These are phyloP conservation scores for Backusella westeae DNA, from an alignment of 192 early-diverging fungal species.

Conservation along the genomic window DNA sequence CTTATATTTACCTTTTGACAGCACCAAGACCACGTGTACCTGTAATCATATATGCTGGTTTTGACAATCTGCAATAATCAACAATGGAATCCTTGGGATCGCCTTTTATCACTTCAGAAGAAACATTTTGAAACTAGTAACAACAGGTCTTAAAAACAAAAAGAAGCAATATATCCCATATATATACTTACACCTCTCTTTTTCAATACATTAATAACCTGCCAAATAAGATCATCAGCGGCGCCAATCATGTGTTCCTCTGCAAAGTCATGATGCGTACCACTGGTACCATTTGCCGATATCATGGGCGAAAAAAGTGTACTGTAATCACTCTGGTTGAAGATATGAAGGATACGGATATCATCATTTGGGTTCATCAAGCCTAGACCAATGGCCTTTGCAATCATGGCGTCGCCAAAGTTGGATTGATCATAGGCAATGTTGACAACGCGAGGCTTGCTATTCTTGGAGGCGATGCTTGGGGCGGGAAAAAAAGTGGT, in stretches of 20 bases:
- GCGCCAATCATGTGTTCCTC: neutral
- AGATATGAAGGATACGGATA: constrained; percentile 22
- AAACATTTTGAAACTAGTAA: constrained; percentile 19
- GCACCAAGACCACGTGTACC: constrained; percentile 14
- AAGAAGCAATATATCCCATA: neutral
- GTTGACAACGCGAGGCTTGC: neutral
- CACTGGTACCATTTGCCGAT: neutral
- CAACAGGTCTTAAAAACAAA: neutral
- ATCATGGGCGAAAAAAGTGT: neutral
- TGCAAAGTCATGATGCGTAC: neutral
- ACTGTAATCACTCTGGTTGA: neutral
- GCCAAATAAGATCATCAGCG: constrained; percentile 13
- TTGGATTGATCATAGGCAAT: constrained; percentile 29
- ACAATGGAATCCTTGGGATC: constrained; percentile 25
- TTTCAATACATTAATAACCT: constrained; percentile 14
- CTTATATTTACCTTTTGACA: constrained; percentile 14
- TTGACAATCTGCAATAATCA: constrained; percentile 14
- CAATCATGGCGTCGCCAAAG: constrained; percentile 18
- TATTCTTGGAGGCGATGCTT: neutral
- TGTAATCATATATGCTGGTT: constrained; percentile 13
- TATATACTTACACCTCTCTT: constrained; percentile 15
- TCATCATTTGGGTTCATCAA: constrained; percentile 16
- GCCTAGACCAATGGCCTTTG: constrained; percentile 20
- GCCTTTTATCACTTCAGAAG: constrained; percentile 13
- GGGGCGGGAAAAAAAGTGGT: constrained; percentile 11